Percentiles rank a stretch among this genome's conserved stretches.
phyloP scores from a whole-genome alignment of 1,139 yeast genomes.

The Torulaspora globosa region DNA sequence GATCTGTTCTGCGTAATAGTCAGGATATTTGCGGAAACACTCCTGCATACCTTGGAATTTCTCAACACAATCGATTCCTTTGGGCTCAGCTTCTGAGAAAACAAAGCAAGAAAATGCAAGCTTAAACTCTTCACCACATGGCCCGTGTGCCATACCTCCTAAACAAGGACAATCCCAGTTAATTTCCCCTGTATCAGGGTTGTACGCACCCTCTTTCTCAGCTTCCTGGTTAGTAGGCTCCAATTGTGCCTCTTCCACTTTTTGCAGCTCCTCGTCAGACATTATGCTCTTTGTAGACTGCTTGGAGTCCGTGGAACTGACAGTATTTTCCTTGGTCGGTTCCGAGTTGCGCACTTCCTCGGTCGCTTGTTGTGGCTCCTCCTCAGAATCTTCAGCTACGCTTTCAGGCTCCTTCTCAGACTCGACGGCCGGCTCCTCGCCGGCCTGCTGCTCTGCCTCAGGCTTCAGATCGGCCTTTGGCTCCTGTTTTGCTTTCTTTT shows the following conservation, averaged over 20 bases:
- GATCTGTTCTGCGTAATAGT: conserved; percentile 87
- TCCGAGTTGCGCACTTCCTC: not conserved
- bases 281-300: conserved; percentile 5
- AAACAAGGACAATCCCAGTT: conserved; percentile 99
- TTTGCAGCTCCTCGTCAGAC: conserved; percentile 11
- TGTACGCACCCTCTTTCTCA: conserved; percentile 64
- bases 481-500: conserved; percentile 11
- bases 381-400: conserved; percentile 2
- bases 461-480: conserved; percentile 1
- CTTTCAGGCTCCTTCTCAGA: conserved; percentile 1
- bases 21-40: conserved; percentile 92
- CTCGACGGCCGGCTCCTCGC: not conserved
- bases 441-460: not conserved
- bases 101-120: conserved; percentile 95
- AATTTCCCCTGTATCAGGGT: conserved; percentile 97
- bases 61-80: conserved; percentile 94
- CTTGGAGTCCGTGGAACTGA: conserved; percentile 8
- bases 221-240: conserved; percentile 28
- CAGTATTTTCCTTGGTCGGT: conserved; percentile 7
- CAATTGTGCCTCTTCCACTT: conserved; percentile 9
- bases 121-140: conserved; percentile 97
- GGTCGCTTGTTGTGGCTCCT: not conserved
- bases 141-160: conserved; percentile 99
- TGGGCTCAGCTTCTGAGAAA: conserved; percentile 91
- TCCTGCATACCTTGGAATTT: conserved; percentile 90